A percentile compares a stretch with the other conserved stretches of the same genome.
phyloP scores from a whole-genome alignment of 768 basidiomycete genomes.

The Sporobolomyces phaffii region DNA sequence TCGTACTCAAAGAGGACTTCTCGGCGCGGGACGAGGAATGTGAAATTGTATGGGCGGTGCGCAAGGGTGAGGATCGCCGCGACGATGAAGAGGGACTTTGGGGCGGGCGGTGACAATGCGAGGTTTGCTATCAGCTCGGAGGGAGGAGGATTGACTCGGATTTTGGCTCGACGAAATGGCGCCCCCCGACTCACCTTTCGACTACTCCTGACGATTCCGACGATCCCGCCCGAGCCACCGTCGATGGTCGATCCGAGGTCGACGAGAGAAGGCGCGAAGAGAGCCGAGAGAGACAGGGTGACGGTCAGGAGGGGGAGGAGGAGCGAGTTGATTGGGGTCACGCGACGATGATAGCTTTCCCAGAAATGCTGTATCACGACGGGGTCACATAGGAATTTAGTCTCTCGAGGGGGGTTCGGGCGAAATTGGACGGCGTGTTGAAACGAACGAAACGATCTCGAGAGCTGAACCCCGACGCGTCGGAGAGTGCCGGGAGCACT shows the following conservation, averaged over 20 bases:
- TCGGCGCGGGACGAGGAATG: conserved; percentile 59
- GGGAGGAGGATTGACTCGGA: too few relatives aligned
- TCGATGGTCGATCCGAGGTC: not conserved
- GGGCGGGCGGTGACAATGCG: not conserved
- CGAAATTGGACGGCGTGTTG: too few relatives aligned
- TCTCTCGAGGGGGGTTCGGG: not conserved
- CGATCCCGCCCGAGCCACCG: not conserved
- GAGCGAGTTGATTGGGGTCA: not conserved
- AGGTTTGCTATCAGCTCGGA: too few relatives aligned
- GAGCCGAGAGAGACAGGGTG: not conserved
- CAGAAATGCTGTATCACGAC: not conserved
- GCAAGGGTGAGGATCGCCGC: conserved; percentile 10
- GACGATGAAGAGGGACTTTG: conserved; percentile 14
- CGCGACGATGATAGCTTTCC: not conserved
- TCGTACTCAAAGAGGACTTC: not conserved
- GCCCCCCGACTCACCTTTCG: conserved; percentile 14
- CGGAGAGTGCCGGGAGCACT: not conserved
- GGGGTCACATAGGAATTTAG: not conserved
- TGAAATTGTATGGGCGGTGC: conserved; percentile 14
- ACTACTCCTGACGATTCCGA: not conserved
- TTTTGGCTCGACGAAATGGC: too few relatives aligned
- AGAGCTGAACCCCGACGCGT: not conserved
- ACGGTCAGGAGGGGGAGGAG: conserved; percentile 4
- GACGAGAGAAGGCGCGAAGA: conserved; percentile 3
- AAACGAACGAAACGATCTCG: conserved; percentile 5